phyloP scores from a whole-genome alignment of 2,329 filamentous ascomycete species.

The Alternaria hordeiaustralica region DNA sequence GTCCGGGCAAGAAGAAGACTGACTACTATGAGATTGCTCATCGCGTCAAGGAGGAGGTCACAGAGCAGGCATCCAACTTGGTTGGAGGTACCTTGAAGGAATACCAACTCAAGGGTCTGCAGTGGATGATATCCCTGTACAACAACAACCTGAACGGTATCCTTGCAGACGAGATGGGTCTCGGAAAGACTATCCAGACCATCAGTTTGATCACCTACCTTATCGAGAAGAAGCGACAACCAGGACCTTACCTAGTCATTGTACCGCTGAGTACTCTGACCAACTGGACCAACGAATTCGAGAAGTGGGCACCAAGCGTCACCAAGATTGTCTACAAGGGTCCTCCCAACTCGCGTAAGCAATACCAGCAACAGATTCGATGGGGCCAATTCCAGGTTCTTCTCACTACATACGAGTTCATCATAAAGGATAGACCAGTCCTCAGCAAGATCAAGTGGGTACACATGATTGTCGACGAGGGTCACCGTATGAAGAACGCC shows the following conservation, averaged over 20 bases:
- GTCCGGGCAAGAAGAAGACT: slow-evolving; percentile 76
- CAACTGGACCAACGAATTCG: slow-evolving; percentile 98
- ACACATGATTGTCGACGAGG: slow-evolving; percentile 99
- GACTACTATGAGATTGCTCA: slow-evolving; percentile 99
- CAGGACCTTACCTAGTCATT: slow-evolving; percentile 93
- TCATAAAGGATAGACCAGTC: slow-evolving; percentile 96
- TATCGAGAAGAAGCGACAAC: slow-evolving; percentile 92
- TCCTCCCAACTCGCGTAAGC: slow-evolving; percentile 84
- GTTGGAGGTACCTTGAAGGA: slow-evolving; percentile 95
- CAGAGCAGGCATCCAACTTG: slow-evolving; percentile 79
- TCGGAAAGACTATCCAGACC: slow-evolving; percentile 98
- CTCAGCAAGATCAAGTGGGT: slow-evolving; percentile 99
- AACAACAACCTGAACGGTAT: slow-evolving; percentile 99
- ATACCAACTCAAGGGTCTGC: slow-evolving; percentile 96
- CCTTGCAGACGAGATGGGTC: slow-evolving; percentile 98
- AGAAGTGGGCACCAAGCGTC: slow-evolving; percentile 95
- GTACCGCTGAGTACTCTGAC: slow-evolving; percentile 96
- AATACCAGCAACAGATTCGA: slow-evolving; percentile 91
- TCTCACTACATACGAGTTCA: slow-evolving; percentile 97
- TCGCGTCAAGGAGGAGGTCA: slow-evolving; percentile 91
- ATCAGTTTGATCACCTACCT: slow-evolving; percentile 97
- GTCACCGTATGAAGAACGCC: slow-evolving; percentile 99
- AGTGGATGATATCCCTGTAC: slow-evolving; percentile 99
- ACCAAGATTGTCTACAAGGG: slow-evolving; percentile 95
- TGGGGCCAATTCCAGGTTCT: slow-evolving; percentile 96